These are phyloP conservation scores for Metarhizium robertsii DNA, from an alignment of 2,329 filamentous ascomycete species.

Conservation along the genomic window DNA sequence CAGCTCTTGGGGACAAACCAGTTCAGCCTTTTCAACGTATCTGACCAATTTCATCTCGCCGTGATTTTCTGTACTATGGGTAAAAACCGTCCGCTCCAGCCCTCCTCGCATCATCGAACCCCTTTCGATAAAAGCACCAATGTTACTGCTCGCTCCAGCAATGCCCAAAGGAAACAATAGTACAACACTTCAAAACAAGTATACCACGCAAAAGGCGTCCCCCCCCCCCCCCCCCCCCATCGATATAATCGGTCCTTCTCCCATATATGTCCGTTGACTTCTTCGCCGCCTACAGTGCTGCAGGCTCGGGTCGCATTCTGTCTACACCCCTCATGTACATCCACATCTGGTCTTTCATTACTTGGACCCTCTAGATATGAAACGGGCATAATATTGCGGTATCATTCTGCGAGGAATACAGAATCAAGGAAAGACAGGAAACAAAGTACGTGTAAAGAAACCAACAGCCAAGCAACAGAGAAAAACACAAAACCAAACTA, in stretches of 20 bases:
- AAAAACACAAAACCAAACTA: neutral
- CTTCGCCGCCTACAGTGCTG: neutral
- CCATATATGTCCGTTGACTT: neutral
- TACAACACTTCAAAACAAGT: constrained; percentile 1
- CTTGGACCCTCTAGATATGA: neutral
- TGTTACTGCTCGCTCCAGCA: neutral
- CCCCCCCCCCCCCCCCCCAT: neutral
- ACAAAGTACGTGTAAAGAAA: neutral
- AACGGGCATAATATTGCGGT: constrained; percentile 1
- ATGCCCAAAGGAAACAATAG: neutral
- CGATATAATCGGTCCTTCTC: neutral
- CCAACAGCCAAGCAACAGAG: neutral
- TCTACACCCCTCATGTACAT: neutral
- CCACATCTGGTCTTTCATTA: neutral
- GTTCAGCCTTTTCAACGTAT: neutral
- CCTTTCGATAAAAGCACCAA: neutral
- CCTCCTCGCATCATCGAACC: neutral
- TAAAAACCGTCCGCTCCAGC: neutral
- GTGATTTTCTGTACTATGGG: neutral
- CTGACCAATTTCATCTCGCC: constrained; percentile 5
- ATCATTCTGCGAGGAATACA: constrained; percentile 8
- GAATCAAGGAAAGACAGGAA: constrained; percentile 4
- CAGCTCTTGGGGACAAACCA: neutral
- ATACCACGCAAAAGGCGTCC: neutral
- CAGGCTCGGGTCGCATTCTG: too few relatives aligned